These are phyloP conservation scores for Hypoxylon sp. DNA, from an alignment of 2,329 filamentous ascomycete genomes.

Conservation along the genomic window DNA sequence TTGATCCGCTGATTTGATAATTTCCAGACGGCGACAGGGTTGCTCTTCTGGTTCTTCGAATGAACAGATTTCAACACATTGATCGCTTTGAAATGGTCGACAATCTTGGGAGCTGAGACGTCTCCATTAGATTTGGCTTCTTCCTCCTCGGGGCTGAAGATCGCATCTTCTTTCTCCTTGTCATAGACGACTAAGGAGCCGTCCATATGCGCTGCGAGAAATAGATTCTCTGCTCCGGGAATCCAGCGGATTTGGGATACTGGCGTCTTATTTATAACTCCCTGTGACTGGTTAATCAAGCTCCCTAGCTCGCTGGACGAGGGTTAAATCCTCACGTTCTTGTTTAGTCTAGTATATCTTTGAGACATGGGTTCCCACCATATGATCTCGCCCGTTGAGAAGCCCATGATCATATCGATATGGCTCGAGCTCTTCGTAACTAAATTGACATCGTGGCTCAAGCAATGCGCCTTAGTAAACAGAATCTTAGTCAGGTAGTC, in stretches of 20 bases:
- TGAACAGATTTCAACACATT: slow-evolving; percentile 91
- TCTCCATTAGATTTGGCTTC: slow-evolving; percentile 56
- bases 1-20: slow-evolving; percentile 92
- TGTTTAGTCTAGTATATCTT: slow-evolving; percentile 95
- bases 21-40: slow-evolving; percentile 94
- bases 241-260: slow-evolving; percentile 94
- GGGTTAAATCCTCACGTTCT: slow-evolving; percentile 76
- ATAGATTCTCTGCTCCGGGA: slow-evolving; percentile 92
- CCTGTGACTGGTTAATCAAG: slow-evolving; percentile 63
- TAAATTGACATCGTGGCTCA: slow-evolving; percentile 93
- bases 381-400: slow-evolving; percentile 95
- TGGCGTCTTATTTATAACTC: slow-evolving; percentile 87
- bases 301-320: background rate
- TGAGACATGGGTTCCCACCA: slow-evolving; percentile 99
- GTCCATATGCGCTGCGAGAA: slow-evolving; percentile 92
- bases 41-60: slow-evolving; percentile 92
- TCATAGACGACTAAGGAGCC: slow-evolving; percentile 94
- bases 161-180: slow-evolving; percentile 86
- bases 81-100: slow-evolving; percentile 65
- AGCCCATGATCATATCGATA: slow-evolving; percentile 93
- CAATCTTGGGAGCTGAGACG: slow-evolving; percentile 55
- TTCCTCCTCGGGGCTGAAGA: slow-evolving; percentile 54
- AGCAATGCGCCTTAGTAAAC: slow-evolving; percentile 94
- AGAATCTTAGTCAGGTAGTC: slow-evolving; percentile 96
- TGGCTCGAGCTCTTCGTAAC: slow-evolving; percentile 84